These are phyloP conservation scores for Plasmodium reichenowi DNA, from an alignment of 169 alveolate genomes.

Conservation along the genomic window DNA sequence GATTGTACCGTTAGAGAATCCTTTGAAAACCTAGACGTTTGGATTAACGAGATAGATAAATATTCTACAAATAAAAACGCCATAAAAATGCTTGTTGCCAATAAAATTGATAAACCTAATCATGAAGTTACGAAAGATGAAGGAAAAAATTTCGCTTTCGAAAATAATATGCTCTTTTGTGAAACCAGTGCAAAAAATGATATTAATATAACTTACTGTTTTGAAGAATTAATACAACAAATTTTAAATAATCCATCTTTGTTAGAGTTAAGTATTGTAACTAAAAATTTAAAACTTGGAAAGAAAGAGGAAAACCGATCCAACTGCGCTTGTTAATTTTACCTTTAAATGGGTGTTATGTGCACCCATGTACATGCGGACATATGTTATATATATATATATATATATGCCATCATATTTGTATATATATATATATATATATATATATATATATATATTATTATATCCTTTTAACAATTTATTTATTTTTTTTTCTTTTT, in stretches of 20 bases:
- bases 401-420: neutral
- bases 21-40: constrained; percentile 69
- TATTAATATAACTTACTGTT: constrained; percentile 48
- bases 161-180: constrained; percentile 68
- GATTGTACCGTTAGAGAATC: constrained; percentile 87
- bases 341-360: neutral
- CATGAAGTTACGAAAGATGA: constrained; percentile 62
- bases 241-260: constrained; percentile 36
- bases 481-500: neutral
- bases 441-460: too few relatives aligned
- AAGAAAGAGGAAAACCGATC: constrained; percentile 35
- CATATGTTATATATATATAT: neutral
- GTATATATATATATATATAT: neutral
- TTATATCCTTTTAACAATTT: neutral
- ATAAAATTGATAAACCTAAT: constrained; percentile 75
- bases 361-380: neutral
- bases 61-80: constrained; percentile 77
- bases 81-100: constrained; percentile 78
- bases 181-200: constrained; percentile 76
- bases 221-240: constrained; percentile 49
- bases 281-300: constrained; percentile 39
- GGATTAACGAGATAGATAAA: constrained; percentile 78
- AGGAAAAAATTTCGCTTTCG: constrained; percentile 75
- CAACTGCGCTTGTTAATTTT: constrained; percentile 24
- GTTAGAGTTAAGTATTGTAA: constrained; percentile 42